phyloP scores from a whole-genome alignment of 306 rosid genomes.

The Gleditsia sinensis region DNA sequence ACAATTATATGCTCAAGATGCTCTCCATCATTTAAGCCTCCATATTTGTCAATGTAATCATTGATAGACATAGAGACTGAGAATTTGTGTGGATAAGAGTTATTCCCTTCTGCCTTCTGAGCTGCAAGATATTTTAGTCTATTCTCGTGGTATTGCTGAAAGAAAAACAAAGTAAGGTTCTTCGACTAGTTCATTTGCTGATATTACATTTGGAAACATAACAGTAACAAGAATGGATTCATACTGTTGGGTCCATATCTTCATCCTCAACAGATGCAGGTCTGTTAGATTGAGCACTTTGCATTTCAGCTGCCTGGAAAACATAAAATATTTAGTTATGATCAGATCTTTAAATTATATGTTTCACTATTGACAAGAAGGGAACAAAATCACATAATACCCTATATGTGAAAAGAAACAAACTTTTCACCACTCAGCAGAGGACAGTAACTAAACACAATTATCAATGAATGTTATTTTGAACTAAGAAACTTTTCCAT shows the following conservation, averaged over 20 bases:
- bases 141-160: conserved; percentile 82
- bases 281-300: conserved; percentile 55
- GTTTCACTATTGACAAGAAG: neutral
- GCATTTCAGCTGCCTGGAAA: conserved; percentile 58
- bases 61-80: conserved; percentile 50
- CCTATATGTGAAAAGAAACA: neutral
- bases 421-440: neutral
- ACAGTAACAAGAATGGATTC: neutral
- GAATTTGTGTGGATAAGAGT: conserved; percentile 88
- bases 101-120: conserved; percentile 53
- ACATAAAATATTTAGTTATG: neutral
- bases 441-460: neutral
- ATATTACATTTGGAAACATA: neutral
- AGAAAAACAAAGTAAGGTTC: conserved; percentile 20
- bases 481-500: too few species aligned
- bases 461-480: too few species aligned
- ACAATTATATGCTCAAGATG: conserved; percentile 65
- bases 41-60: conserved; percentile 53
- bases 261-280: conserved; percentile 61
- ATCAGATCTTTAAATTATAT: conserved; percentile 4
- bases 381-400: neutral
- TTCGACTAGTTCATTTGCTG: neutral
- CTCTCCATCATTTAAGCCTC: conserved; percentile 59
- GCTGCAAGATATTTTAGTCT: conserved; percentile 66
- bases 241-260: conserved; percentile 89